A percentile compares a stretch with the other conserved stretches of the same genome.
Evolutionary conservation across 2,329 filamentous ascomycete genomes (phyloP).

Genomic region (Neopestalotiopsis sp.): DNA sequence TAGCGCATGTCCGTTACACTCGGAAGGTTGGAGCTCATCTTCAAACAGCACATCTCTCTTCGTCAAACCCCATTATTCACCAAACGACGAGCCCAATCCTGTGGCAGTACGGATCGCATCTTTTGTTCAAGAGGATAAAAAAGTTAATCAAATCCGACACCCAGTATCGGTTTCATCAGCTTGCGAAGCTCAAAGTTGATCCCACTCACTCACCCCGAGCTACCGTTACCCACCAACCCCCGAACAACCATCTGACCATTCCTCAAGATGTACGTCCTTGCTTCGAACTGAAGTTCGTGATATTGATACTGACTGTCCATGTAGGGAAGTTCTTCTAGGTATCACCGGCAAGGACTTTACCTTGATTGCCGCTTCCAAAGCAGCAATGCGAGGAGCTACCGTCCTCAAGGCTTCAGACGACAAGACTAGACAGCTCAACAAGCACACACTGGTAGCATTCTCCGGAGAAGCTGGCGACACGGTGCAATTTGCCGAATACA

Average conservation of each 20-base stretch:
- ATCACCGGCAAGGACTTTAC: slow-evolving; percentile 99
- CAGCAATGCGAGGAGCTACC: slow-evolving; percentile 95
- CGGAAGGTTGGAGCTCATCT: slow-evolving; percentile 17
- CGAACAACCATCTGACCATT: background rate
- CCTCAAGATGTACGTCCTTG: slow-evolving; percentile 25
- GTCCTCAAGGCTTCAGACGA: slow-evolving; percentile 95
- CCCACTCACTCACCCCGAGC: background rate
- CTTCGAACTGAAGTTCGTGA: background rate
- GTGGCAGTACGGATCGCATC: background rate
- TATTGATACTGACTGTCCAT: slow-evolving; percentile 24
- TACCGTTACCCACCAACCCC: slow-evolving; percentile 4
- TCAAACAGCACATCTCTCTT: background rate
- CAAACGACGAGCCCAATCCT: background rate
- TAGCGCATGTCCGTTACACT: background rate
- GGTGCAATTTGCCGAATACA: slow-evolving; percentile 98
- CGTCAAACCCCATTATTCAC: background rate
- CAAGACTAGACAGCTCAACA: slow-evolving; percentile 92
- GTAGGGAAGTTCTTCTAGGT: slow-evolving; percentile 96
- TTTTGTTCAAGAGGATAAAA: background rate
- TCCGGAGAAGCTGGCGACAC: slow-evolving; percentile 97
- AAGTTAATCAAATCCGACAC: background rate
- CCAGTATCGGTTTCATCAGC: background rate
- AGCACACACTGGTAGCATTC: slow-evolving; percentile 93
- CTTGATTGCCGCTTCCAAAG: slow-evolving; percentile 96
- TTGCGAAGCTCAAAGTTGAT: slow-evolving; percentile 5